phyloP scores from a whole-genome alignment of 1,284 basidiomycete genomes.

The Schizophyllum commune region DNA sequence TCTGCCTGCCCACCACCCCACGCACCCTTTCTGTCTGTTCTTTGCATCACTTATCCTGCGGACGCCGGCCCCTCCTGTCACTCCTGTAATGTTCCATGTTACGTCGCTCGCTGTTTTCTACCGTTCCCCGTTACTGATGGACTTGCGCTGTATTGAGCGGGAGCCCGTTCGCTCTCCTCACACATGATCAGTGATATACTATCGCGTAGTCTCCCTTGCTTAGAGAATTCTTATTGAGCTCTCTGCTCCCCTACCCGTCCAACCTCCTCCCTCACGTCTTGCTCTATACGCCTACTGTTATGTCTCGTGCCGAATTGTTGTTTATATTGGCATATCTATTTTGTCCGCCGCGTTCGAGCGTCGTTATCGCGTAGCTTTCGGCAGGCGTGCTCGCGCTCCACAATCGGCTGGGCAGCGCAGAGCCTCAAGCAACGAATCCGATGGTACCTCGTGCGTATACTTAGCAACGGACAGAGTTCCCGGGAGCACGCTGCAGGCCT shows the following conservation, averaged over 20 bases:
- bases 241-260: background rate
- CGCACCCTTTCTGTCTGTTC: background rate
- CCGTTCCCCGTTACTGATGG: background rate
- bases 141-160: background rate
- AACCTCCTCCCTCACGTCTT: background rate
- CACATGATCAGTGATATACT: background rate
- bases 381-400: background rate
- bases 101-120: background rate
- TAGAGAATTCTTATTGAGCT: background rate
- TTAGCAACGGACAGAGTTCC: too few relatives aligned
- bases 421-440: background rate
- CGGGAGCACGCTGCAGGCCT: too few relatives aligned
- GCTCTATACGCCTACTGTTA: background rate
- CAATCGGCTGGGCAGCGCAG: background rate
- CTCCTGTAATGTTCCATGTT: background rate
- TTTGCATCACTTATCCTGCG: background rate
- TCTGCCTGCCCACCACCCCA: background rate
- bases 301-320: background rate
- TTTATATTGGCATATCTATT: background rate
- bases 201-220: background rate
- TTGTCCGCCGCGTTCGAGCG: background rate
- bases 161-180: background rate
- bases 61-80: background rate
- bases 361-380: background rate
- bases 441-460: background rate